A percentile compares a stretch with the other conserved stretches of the same genome.
Conservation (phyloP, 1,139 yeast species). For the Scheffersomyces quercinus region DNA sequence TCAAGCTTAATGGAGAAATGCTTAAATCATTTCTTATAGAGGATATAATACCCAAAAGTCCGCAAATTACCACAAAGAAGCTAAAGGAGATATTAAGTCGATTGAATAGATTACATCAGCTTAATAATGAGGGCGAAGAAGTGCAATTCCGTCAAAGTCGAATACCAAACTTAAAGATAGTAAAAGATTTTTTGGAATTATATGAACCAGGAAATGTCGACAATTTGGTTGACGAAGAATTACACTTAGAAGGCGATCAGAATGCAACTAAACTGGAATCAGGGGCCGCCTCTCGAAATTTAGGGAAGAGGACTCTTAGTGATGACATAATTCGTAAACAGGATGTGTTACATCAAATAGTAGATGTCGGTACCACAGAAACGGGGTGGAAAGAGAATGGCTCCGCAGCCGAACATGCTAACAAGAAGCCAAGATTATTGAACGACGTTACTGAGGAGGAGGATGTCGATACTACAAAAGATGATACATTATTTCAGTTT, state of each 20-base stretch:
- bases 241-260: not conserved
- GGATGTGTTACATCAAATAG: conserved; percentile 1
- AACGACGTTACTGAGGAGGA: not conserved
- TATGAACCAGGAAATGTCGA: not conserved
- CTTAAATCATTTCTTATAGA: not conserved
- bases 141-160: not conserved
- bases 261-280: not conserved
- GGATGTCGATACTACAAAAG: not conserved
- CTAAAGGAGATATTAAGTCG: conserved; percentile 2
- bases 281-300: not conserved
- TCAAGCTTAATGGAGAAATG: not conserved
- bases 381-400: too few relatives aligned
- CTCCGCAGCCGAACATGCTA: not conserved
- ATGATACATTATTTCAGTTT: not conserved
- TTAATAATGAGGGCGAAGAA: not conserved
- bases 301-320: not conserved
- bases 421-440: not conserved
- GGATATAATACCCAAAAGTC: conserved; percentile 1
- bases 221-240: not conserved
- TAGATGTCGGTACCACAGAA: not conserved
- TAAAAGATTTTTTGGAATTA: not conserved
- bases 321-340: not conserved
- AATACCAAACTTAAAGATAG: not conserved
- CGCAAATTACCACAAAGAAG: not conserved
- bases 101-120: conserved; percentile 1